Percentiles rank a stretch among this genome's conserved stretches.
Conservation (phyloP, 176 grass and related monocot genomes). For the Chrysopogon serrulatus region DNA sequence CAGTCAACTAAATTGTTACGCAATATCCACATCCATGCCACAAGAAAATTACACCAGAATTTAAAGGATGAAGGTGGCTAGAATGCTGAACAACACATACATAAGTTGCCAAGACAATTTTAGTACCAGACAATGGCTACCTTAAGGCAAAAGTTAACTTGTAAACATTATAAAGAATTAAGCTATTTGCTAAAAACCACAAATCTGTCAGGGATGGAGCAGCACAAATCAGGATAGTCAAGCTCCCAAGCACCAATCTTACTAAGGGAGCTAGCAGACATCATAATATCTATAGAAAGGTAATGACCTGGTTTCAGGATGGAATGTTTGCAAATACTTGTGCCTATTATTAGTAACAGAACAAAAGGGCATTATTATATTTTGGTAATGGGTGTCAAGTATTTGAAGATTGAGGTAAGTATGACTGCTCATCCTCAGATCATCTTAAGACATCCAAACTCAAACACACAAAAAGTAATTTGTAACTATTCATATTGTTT, state of each 20-base stretch:
- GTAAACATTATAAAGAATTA: background rate
- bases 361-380: background rate
- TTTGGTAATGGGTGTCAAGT: background rate
- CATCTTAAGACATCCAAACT: background rate
- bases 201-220: background rate
- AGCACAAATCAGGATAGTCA: background rate
- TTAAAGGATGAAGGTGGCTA: background rate
- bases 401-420: too few species aligned
- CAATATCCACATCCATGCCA: background rate
- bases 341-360: background rate
- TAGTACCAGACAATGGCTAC: background rate
- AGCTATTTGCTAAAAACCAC: background rate
- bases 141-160: background rate
- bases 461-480: background rate
- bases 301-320: background rate
- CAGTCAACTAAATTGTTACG: background rate
- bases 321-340: background rate
- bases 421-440: background rate
- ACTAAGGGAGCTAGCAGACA: background rate
- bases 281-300: background rate
- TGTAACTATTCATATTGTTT: background rate
- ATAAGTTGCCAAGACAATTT: background rate
- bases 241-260: background rate
- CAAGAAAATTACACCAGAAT: background rate
- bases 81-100: background rate